These are phyloP conservation scores for Ammopiptanthus mongolicus DNA, from an alignment of 306 rosid species.

Conservation along the genomic window DNA sequence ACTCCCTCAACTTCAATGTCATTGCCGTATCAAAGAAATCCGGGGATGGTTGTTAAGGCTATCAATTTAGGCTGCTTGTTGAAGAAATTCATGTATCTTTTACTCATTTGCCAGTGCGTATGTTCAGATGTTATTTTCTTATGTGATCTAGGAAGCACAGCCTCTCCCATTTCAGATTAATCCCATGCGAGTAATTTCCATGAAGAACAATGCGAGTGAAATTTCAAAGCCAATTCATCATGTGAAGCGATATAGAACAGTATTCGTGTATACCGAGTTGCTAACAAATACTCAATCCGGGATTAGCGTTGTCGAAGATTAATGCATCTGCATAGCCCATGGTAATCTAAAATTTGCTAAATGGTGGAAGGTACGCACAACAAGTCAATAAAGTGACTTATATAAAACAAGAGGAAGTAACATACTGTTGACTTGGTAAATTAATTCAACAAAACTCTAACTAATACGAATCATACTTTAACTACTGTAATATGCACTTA, in stretches of 20 bases:
- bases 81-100: not conserved
- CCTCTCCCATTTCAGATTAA: not conserved
- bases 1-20: constrained; percentile 68
- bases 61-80: constrained; percentile 3
- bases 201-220: not conserved
- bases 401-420: not conserved
- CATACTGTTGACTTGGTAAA: not conserved
- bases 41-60: not conserved
- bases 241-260: not conserved
- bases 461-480: not conserved
- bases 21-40: constrained; percentile 68
- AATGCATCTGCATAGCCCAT: not conserved
- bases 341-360: too few species aligned
- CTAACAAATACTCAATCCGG: not conserved
- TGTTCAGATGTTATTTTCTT: not conserved
- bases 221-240: not conserved
- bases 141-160: not conserved
- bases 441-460: not conserved
- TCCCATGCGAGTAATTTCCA: not conserved
- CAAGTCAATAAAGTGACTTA: not conserved
- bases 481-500: not conserved
- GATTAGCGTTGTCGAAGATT: not conserved
- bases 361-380: too few species aligned
- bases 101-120: not conserved
- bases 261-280: not conserved